These are phyloP conservation scores for Geotrichum histeridarum DNA, from an alignment of 1,139 yeast species.

Conservation along the genomic window DNA sequence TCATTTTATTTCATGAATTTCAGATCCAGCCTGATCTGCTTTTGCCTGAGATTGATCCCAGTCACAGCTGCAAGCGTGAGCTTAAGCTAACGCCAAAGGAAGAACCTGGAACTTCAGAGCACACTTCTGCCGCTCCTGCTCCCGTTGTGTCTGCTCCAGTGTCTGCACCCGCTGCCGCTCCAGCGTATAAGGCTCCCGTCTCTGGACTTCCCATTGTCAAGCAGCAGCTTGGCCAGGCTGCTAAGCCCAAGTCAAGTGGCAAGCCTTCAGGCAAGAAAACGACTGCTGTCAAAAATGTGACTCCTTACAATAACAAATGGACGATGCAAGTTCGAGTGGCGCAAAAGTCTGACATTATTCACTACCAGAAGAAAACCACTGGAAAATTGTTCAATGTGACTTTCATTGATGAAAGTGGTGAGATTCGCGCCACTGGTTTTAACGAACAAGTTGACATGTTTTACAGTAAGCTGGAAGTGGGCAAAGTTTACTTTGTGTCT, in stretches of 20 bases:
- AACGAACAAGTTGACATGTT: conserved; percentile 79
- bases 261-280: conserved; percentile 33
- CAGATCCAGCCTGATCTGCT: neutral
- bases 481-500: conserved; percentile 79
- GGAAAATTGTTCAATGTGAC: conserved; percentile 80
- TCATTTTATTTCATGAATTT: conserved; percentile 2
- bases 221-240: conserved; percentile 10
- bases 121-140: conserved; percentile 2
- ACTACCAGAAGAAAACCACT: conserved; percentile 64
- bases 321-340: conserved; percentile 89
- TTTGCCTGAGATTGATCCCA: conserved; percentile 1
- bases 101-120: neutral
- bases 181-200: too few species aligned
- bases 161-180: neutral
- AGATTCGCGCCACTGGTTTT: conserved; percentile 93
- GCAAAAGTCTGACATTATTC: conserved; percentile 78
- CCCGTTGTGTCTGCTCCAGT: neutral
- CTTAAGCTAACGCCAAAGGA: neutral
- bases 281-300: conserved; percentile 76
- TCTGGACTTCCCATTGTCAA: conserved; percentile 15
- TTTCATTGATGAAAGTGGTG: conserved; percentile 90
- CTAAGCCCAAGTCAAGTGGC: conserved; percentile 2
- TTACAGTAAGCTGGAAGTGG: conserved; percentile 74
- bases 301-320: conserved; percentile 91
- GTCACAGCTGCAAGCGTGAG: neutral